Evolutionary conservation across 148 eudicot genomes (phyloP), one percentile per base, ranked within the genome.

Genomic region (Silene latifolia): DNA sequence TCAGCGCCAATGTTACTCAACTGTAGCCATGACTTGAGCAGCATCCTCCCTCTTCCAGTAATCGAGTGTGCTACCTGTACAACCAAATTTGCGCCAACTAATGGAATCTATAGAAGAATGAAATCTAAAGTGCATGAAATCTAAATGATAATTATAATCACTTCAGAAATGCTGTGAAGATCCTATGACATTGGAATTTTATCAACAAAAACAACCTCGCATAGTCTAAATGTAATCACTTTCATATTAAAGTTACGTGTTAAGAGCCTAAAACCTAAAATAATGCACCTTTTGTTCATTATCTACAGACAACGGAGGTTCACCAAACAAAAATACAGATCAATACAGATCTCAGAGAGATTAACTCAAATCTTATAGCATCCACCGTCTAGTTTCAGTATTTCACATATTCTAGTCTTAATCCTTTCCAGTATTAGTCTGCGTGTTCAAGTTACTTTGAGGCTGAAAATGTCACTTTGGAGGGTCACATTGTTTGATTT

Each of bases 21-120:
- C 92, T 79, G 78, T 79, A 78, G 96, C 90, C 78, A 93, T 78
- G 68, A 88, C 98, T 73, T 82, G 81, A 74, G 98, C 98, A 71
- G 93, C 96, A 81, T 93, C 98, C 81, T 86, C 81, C 80, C 98
- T 90, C 81, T 77, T 82, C 96, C 93, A 90, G 77, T 82, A 82
- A 75, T 93, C 98, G 71, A 82, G 81, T n/a, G 96, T 90, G 84
- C 98, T 93, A 80, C 98, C 98, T 90, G 72, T 24, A 74, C 64
- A 51, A 81, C 79, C 57, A 81, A 56, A 77, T 73, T 74, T 70
- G 74, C 70, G 75, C 10, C 54, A 19, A 13, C 29, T 53, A 35
- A 19, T 14, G 71, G 15, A n/a, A 42, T 35, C 23, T n/a, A n/a
- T 25, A 24, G 44, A 62, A 62, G 19, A 20, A 5, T 32, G 8